Evolutionary conservation across 805 yeast genomes (phyloP), one percentile per base, ranked within the genome.

Genomic region (Clavispora asparagi): DNA sequence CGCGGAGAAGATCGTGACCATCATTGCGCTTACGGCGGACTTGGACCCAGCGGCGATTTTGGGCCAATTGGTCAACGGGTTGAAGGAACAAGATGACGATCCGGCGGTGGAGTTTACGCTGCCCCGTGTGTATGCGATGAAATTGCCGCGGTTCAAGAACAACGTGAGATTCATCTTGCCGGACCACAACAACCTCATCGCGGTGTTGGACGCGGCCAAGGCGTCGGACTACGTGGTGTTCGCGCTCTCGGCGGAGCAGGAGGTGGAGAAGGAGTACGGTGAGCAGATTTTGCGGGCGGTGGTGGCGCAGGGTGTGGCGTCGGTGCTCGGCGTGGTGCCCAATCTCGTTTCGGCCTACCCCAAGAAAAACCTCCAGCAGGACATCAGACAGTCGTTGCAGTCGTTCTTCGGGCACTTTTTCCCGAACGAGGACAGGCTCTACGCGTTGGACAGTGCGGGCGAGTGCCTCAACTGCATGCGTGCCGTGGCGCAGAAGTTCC

Each of bases 261-360:
- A 94, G 68, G 92, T 92, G 44, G 90, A 85, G 54, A 72, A 74
- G 40, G 77, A 76, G 35, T 78, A 81, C 56, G 98, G 98, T 41
- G 99, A 94, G 67, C 91, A 88, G 58, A 81, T 91, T 27, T 73
- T 94, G 46, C 81, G 98, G 66, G 87, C 96, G 1, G 76, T 91
- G 31, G 89, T 87, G 59, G 78, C 91, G 12, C 99, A 95, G 70
- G 98, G 98, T 73, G 85, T 91, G 12, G 84, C 96, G 0, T 79
- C 89, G 4, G 83, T 82, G 1, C 70, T 85, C 46, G 94, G 95
- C 27, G 88, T 87, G 10, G 79, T 91, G 26, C 81, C 94, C 7
- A 88, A 89, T 57, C 62, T 90, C 30, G 78, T 84, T 1, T 60
- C 77, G 2, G 78, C 82, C 1, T 87, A 81, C 54, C 83, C 85